Evolutionary conservation across 108 stramenopile species (phyloP).

Genomic region (Nitzschia sp.): DNA sequence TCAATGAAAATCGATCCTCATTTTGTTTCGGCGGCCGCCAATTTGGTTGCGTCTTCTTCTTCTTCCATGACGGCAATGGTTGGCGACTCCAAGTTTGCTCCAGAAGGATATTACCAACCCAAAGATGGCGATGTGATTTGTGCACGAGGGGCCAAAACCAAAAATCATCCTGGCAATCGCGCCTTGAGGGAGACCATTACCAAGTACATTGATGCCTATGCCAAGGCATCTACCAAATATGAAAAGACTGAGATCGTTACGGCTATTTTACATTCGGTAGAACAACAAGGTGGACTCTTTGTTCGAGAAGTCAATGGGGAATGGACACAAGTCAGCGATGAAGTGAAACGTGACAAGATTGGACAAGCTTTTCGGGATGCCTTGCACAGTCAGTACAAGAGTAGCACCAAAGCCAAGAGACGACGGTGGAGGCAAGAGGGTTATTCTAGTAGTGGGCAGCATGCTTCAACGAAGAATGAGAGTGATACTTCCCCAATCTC

Average conservation of each 20-base stretch:
- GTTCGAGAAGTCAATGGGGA: conserved; percentile 21
- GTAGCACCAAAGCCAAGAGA: conserved; percentile 40
- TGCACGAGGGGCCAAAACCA: conserved; percentile 16
- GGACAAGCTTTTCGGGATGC: conserved; percentile 47
- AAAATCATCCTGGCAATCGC: conserved; percentile 28
- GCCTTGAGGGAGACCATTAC: conserved; percentile 13
- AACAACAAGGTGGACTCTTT: conserved; percentile 33
- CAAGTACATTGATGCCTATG: conserved; percentile 5
- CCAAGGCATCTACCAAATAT: conserved; percentile 20
- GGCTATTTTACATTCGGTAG: conserved; percentile 22
- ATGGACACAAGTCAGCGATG: conserved; percentile 37
- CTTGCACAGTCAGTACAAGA: conserved; percentile 31
- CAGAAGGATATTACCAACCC: no score
- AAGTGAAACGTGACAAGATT: conserved; percentile 41
- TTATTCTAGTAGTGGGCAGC: no score
- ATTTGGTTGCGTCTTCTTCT: no score
- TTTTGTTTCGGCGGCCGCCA: no score
- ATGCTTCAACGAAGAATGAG: no score
- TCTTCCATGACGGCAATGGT: no score
- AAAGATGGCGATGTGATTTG: no score
- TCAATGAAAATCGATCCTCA: no score
- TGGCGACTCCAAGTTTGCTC: no score
- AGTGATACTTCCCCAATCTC: no score
- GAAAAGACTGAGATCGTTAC: conserved; percentile 37
- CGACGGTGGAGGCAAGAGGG: conserved; percentile 22